These are phyloP conservation scores for Suillus spraguei DNA, from an alignment of 768 basidiomycete genomes.

Conservation along the genomic window DNA sequence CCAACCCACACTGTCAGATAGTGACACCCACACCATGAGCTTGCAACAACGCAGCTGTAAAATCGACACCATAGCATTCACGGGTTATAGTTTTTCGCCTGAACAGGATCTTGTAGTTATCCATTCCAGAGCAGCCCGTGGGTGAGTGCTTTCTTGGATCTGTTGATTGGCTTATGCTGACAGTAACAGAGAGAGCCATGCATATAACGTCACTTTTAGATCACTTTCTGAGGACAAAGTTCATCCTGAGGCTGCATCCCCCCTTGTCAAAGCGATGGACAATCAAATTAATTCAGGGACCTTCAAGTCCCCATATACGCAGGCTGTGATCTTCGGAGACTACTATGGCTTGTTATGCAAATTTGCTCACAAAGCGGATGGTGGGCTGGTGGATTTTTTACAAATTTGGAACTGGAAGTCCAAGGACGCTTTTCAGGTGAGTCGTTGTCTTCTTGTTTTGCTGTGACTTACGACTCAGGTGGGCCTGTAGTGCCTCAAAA, in stretches of 20 bases:
- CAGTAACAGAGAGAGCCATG: background rate
- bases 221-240: background rate
- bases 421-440: background rate
- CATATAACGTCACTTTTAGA: background rate
- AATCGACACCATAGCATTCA: background rate
- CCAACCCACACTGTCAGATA: background rate
- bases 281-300: background rate
- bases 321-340: background rate
- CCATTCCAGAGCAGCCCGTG: no score
- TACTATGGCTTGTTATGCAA: conserved; percentile 2
- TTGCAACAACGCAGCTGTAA: background rate
- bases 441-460: background rate
- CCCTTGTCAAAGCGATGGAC: background rate
- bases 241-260: background rate
- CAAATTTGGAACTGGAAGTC: conserved; percentile 7
- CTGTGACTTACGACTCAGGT: background rate
- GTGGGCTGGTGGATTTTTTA: background rate
- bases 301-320: no score
- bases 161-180: background rate
- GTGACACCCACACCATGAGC: background rate
- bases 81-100: background rate
- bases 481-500: background rate
- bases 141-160: background rate
- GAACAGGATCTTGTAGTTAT: background rate
- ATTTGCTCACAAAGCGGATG: background rate